These are phyloP conservation scores for Mycena filopes DNA, from an alignment of 768 basidiomycete species.

Conservation along the genomic window DNA sequence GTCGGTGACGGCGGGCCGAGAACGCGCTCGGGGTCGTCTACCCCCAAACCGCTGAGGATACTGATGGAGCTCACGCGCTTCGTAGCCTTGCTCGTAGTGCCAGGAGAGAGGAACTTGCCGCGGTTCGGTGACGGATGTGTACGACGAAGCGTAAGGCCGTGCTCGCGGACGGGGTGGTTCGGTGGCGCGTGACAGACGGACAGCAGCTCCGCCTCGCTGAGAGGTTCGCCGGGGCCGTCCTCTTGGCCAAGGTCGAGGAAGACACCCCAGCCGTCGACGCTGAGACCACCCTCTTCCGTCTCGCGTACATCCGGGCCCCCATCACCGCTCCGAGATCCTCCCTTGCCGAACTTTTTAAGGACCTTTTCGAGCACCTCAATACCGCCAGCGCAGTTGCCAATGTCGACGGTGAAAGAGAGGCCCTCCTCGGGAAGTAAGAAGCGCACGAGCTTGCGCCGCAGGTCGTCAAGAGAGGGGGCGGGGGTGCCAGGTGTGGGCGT, in stretches of 20 bases:
- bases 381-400: constrained; percentile 82
- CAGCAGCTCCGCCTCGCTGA: constrained; percentile 85
- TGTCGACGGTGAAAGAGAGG: constrained; percentile 80
- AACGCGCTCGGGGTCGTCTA: constrained; percentile 78
- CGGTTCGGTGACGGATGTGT: constrained; percentile 50
- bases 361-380: constrained; percentile 90
- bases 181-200: constrained; percentile 85
- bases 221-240: constrained; percentile 68
- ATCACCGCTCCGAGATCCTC: constrained; percentile 57
- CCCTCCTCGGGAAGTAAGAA: constrained; percentile 89
- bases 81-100: constrained; percentile 59
- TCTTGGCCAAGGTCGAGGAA: constrained; percentile 73
- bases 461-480: constrained; percentile 75
- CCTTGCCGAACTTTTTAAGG: constrained; percentile 89
- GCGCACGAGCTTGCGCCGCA: constrained; percentile 87
- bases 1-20: constrained; percentile 66
- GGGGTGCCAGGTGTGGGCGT: constrained; percentile 46
- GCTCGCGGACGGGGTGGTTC: constrained; percentile 82
- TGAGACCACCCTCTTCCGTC: constrained; percentile 78
- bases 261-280: constrained; percentile 91
- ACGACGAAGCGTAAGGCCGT: constrained; percentile 79
- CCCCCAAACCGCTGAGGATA: constrained; percentile 93
- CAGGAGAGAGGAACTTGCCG: constrained; percentile 36
- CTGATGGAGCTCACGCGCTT: constrained; percentile 96
- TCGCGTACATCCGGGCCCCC: constrained; percentile 64